Conservation (phyloP, 108 stramenopile species). For the Seminavis robusta region DNA sequence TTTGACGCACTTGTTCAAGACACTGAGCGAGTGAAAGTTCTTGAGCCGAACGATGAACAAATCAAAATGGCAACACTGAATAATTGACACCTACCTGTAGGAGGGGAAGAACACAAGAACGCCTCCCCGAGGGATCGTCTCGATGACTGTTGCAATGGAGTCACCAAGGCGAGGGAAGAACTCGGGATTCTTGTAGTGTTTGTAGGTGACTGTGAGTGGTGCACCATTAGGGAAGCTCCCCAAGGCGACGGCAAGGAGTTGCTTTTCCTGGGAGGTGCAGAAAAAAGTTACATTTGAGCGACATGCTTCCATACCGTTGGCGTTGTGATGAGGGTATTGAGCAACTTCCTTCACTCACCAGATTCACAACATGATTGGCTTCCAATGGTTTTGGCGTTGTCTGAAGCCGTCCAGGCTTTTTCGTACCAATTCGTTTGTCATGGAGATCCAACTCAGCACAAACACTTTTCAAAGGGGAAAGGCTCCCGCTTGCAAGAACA, state of each 20-base stretch:
- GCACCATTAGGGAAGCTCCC: slow-evolving; percentile 69
- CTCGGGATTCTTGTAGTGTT: slow-evolving; percentile 36
- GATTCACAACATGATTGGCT: slow-evolving; percentile 71
- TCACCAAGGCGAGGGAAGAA: slow-evolving; percentile 66
- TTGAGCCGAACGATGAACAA: no score
- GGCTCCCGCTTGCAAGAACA: slow-evolving; percentile 68
- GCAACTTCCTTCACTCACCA: no score
- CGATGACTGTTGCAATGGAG: slow-evolving; percentile 54
- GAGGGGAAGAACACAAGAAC: slow-evolving; percentile 74
- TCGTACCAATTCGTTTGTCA: no score
- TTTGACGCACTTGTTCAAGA: slow-evolving; percentile 52
- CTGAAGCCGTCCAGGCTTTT: no score
- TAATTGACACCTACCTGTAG: no score
- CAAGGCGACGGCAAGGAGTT: slow-evolving; percentile 59
- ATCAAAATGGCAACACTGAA: no score
- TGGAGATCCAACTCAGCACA: slow-evolving; percentile 65
- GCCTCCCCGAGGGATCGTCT: slow-evolving; percentile 58
- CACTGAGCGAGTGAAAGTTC: no score
- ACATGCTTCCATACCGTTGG: no score
- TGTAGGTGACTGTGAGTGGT: slow-evolving; percentile 46
- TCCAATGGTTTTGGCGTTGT: slow-evolving; percentile 64
- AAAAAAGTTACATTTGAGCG: no score
- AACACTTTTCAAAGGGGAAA: slow-evolving; percentile 67
- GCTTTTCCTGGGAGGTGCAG: no score
- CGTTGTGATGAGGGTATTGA: no score